A percentile compares a stretch with the other conserved stretches of the same genome.
These are phyloP conservation scores for Talaromyces amestolkiae DNA, from an alignment of 2,329 filamentous ascomycete species.

Conservation along the genomic window DNA sequence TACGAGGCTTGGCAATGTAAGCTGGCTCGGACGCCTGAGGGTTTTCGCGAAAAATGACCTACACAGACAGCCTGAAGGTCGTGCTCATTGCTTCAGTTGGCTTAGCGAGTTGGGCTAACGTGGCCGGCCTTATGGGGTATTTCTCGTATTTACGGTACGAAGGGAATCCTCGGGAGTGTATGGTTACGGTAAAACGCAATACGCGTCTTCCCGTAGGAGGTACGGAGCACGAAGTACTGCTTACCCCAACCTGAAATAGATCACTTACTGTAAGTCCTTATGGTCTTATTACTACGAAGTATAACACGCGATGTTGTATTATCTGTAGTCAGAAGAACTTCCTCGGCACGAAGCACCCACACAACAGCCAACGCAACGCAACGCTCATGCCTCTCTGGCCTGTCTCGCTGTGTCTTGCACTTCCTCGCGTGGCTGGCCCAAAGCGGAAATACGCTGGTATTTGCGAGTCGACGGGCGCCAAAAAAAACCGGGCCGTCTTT, in stretches of 20 bases:
- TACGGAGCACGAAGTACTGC: too few species aligned
- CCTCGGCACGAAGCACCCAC: background rate
- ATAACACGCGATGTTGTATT: background rate
- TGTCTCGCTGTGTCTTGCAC: background rate
- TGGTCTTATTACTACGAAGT: background rate
- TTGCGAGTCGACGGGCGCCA: background rate
- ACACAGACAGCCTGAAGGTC: background rate
- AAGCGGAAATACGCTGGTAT: background rate
- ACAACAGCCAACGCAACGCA: background rate
- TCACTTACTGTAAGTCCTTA: background rate
- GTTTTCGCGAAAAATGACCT: background rate
- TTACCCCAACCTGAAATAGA: background rate
- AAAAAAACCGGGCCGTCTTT: conserved; percentile 12
- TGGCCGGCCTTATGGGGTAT: background rate
- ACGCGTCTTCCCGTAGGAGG: background rate
- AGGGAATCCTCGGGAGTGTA: background rate
- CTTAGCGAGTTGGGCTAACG: background rate
- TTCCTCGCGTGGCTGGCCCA: conserved; percentile 2
- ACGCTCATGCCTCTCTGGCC: background rate
- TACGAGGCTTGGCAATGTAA: conserved; percentile 4
- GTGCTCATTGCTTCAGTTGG: background rate
- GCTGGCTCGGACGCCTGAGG: background rate
- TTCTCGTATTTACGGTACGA: background rate
- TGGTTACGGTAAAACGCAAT: background rate
- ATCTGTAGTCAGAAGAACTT: background rate